Conservation (phyloP, 1,284 basidiomycete genomes). For the Rhodofomes roseus region DNA sequence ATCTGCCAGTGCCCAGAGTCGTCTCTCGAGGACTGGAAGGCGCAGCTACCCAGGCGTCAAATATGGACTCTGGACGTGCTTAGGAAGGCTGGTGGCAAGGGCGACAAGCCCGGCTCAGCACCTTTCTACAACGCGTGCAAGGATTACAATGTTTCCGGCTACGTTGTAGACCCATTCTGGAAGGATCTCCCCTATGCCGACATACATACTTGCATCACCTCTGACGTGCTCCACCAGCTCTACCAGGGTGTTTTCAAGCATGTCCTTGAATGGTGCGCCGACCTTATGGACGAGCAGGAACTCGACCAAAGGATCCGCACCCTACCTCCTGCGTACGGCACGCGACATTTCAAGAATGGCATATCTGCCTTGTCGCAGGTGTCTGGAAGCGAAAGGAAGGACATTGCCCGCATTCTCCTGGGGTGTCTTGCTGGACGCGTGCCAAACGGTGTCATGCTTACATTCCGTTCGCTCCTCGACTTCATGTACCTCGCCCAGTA, state of each 20-base stretch:
- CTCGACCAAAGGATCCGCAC: slow-evolving; percentile 17
- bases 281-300: slow-evolving; percentile 9
- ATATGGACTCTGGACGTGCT: slow-evolving; percentile 1
- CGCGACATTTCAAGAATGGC: slow-evolving; percentile 21
- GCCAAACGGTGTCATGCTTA: slow-evolving; percentile 7
- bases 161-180: slow-evolving; percentile 35
- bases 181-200: slow-evolving; percentile 30
- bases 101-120: not conserved
- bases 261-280: slow-evolving; percentile 23
- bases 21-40: slow-evolving; percentile 2
- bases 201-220: slow-evolving; percentile 33
- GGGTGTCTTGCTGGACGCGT: slow-evolving; percentile 8
- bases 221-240: slow-evolving; percentile 41
- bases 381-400: slow-evolving; percentile 18
- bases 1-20: slow-evolving; percentile 8
- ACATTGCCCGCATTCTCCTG: slow-evolving; percentile 21
- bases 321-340: slow-evolving; percentile 17
- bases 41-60: slow-evolving; percentile 8
- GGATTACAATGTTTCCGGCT: not conserved
- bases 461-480: slow-evolving; percentile 19
- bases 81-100: not conserved
- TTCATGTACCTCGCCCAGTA: slow-evolving; percentile 29
- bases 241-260: slow-evolving; percentile 34
- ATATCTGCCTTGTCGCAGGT: slow-evolving; percentile 17
- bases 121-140: not conserved